phyloP scores from a whole-genome alignment of 1,284 basidiomycete genomes.

The Cystobasidium pallidum region DNA sequence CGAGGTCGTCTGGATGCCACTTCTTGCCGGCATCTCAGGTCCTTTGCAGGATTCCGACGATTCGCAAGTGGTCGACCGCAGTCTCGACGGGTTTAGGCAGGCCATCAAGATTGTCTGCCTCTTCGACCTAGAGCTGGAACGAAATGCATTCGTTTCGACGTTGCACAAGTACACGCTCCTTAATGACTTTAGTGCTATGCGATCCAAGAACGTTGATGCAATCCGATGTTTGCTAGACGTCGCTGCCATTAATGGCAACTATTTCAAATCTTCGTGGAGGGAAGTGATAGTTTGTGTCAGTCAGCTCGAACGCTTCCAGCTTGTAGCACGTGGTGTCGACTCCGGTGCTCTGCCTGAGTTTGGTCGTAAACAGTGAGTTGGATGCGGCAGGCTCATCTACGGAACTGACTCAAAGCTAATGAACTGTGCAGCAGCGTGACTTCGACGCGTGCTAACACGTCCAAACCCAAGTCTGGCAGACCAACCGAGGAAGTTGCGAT shows the following conservation, averaged over 20 bases:
- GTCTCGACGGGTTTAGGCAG: slow-evolving; percentile 88
- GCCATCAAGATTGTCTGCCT: slow-evolving; percentile 91
- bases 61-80: slow-evolving; percentile 87
- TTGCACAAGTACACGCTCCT: slow-evolving; percentile 95
- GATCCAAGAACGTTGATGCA: slow-evolving; percentile 96
- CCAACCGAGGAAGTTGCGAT: slow-evolving; percentile 88
- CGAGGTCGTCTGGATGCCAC: slow-evolving; percentile 96
- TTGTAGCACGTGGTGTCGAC: slow-evolving; percentile 68
- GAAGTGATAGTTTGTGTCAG: slow-evolving; percentile 94
- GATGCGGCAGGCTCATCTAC: background rate
- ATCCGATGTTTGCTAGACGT: slow-evolving; percentile 92
- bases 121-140: slow-evolving; percentile 91
- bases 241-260: slow-evolving; percentile 89
- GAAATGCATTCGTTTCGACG: slow-evolving; percentile 96
- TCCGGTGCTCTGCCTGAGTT: slow-evolving; percentile 73
- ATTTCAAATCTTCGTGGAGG: slow-evolving; percentile 91
- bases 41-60: slow-evolving; percentile 78
- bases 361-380: slow-evolving; percentile 71
- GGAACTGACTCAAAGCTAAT: slow-evolving; percentile 59
- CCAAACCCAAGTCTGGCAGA: slow-evolving; percentile 60
- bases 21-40: slow-evolving; percentile 87
- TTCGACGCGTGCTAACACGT: slow-evolving; percentile 23
- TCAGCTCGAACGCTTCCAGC: slow-evolving; percentile 94
- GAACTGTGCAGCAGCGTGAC: slow-evolving; percentile 60
- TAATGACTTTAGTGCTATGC: slow-evolving; percentile 96